Evolutionary conservation across 2,329 filamentous ascomycete species (phyloP), one percentile per base, ranked within the genome.

Genomic region (Phaeoacremonium minimum): DNA sequence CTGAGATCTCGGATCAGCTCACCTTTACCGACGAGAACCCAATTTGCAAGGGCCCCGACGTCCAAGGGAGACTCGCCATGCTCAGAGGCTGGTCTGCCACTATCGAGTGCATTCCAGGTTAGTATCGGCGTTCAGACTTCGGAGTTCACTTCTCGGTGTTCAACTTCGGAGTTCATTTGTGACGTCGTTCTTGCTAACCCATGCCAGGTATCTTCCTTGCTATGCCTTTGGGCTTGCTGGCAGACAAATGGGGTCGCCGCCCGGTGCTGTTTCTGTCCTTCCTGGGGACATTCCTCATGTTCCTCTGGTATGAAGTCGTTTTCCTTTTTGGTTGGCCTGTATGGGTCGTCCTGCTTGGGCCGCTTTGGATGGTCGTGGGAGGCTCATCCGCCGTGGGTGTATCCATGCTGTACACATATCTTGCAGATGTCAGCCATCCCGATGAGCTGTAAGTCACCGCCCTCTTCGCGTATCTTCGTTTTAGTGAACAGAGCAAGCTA

Each of bases 11-110:
- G 16, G 51, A 63, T 1, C 45, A 45, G 19, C 46, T 43, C 31
- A 35, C 41, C 30, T 48, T 35, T 4, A 42, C 54, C 48, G 35
- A 54, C 3, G 70, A 75, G 38, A 49, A 57, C 30, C 56, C 61
- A 14, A 49, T 49, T 6, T 79, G 75, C 56, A 78, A 79, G 47
- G 50, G 53, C 4, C 49, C 58, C 1, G 52, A 57, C 3, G 70
- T 80, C 1, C 74, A 79, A 45, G 60, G 65, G 17, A 61, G 64
- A 15, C 56, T 80, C 30, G 72, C 75, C 11, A 66, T 69, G 59
- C 54, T 79, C 14, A 60, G 62, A 28, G 73, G 72, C 1, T 72
- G 69, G 61, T 46, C 56, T 30, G 44, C 54, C 15, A 64, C 68
- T 2, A 56, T 73, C 18, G 64, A 73, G 20, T 64, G 65, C 38